These are phyloP conservation scores for Pythium aquatile DNA, from an alignment of 352 stramenopile genomes.

Conservation along the genomic window DNA sequence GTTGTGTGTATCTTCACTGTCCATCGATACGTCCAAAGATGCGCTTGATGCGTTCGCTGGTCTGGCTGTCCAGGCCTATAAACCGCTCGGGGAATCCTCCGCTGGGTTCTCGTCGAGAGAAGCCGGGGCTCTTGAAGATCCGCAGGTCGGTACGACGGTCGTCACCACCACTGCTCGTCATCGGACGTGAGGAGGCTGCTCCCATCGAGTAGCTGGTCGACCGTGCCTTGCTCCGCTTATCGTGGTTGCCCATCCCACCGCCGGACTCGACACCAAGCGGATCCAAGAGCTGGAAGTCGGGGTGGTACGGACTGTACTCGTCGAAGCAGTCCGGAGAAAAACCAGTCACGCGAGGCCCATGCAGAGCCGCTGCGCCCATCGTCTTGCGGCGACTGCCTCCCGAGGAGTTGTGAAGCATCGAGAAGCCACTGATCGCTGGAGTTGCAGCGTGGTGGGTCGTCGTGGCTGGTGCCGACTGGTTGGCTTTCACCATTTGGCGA, in stretches of 20 bases:
- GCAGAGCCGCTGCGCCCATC: background rate
- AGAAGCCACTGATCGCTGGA: slow-evolving; percentile 2
- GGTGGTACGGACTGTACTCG: slow-evolving; percentile 79
- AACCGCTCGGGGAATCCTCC: slow-evolving; percentile 67
- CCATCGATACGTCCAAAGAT: slow-evolving; percentile 70
- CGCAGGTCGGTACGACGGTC: slow-evolving; percentile 55
- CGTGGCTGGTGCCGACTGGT: slow-evolving; percentile 7
- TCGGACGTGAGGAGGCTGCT: background rate
- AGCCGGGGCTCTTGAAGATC: slow-evolving; percentile 79
- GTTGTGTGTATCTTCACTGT: background rate
- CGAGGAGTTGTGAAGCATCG: slow-evolving; percentile 15
- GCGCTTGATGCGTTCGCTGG: slow-evolving; percentile 69
- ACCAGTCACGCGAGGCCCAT: background rate
- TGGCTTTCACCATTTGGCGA: slow-evolving; percentile 21
- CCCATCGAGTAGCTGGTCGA: slow-evolving; percentile 14
- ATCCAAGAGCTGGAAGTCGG: slow-evolving; percentile 47
- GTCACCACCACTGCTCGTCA: background rate
- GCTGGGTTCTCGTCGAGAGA: slow-evolving; percentile 45
- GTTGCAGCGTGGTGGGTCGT: slow-evolving; percentile 6
- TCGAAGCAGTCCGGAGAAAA: slow-evolving; percentile 62
- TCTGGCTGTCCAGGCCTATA: slow-evolving; percentile 76
- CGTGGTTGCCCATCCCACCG: slow-evolving; percentile 13
- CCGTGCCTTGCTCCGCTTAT: slow-evolving; percentile 19
- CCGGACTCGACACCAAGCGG: slow-evolving; percentile 35
- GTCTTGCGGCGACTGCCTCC: slow-evolving; percentile 18